Conservation (phyloP, 768 basidiomycete species). For the Cystofilobasidium capitatum region DNA sequence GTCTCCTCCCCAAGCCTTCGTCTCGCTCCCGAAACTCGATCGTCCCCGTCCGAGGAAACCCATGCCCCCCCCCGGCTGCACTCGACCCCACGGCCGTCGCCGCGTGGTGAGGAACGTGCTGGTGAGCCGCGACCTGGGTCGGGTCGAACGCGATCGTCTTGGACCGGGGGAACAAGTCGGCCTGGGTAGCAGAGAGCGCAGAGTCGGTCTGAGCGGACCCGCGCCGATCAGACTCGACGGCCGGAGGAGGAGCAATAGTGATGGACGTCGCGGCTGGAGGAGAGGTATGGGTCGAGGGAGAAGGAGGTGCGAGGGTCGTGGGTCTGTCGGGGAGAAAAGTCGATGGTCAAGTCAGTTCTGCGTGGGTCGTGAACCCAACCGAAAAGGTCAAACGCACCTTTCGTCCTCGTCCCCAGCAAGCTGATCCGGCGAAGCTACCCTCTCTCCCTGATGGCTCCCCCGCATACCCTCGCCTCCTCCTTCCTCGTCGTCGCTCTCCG, state of each 20-base stretch:
- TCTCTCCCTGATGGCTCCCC: neutral
- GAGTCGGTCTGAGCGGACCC: neutral
- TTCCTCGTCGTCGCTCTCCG: neutral
- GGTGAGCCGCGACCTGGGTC: constrained; percentile 14
- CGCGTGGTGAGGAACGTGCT: neutral
- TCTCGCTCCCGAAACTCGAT: constrained; percentile 19
- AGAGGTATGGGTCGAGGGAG: neutral
- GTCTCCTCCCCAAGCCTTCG: neutral
- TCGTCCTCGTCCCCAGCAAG: neutral
- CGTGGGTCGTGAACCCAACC: too few species aligned
- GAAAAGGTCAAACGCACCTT: neutral
- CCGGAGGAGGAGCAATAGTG: neutral
- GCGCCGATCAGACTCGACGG: neutral
- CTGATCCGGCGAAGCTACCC: neutral
- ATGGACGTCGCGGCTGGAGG: neutral
- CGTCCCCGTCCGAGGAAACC: constrained; percentile 31
- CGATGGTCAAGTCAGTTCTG: too few species aligned
- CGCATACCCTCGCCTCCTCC: neutral
- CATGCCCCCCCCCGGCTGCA: neutral
- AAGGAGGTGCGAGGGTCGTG: neutral
- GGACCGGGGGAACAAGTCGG: constrained; percentile 38
- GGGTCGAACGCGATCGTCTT: constrained; percentile 41
- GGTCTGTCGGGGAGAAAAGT: neutral
- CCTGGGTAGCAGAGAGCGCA: neutral
- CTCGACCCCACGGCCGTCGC: neutral